Conservation (phyloP, 2,329 filamentous ascomycete genomes). For the Venturia pyrina region DNA sequence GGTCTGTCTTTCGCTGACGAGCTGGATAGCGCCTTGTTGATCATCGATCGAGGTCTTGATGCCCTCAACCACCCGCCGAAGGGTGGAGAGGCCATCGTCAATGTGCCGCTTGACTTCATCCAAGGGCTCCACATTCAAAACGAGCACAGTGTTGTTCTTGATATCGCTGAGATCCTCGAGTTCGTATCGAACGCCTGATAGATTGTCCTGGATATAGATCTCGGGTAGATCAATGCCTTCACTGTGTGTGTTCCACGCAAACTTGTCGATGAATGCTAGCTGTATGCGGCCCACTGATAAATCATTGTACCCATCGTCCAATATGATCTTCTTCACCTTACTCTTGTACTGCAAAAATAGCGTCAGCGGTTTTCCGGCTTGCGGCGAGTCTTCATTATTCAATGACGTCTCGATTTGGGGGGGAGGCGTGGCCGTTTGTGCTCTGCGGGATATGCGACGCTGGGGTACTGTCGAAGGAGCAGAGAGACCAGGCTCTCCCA, state of each 20-base stretch:
- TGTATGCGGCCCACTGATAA: conserved; percentile 82
- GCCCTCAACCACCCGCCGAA: conserved; percentile 75
- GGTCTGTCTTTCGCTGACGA: conserved; percentile 82
- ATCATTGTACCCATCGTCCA: conserved; percentile 73
- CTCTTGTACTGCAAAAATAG: conserved; percentile 94
- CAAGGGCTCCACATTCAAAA: conserved; percentile 81
- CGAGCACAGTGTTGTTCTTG: conserved; percentile 90
- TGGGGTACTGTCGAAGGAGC: conserved; percentile 16
- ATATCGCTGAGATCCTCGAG: conserved; percentile 87
- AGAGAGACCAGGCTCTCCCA: neutral
- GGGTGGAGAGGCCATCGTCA: conserved; percentile 74
- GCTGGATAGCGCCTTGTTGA: conserved; percentile 70
- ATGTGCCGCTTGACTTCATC: conserved; percentile 97
- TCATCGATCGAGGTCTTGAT: conserved; percentile 76
- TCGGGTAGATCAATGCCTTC: conserved; percentile 89
- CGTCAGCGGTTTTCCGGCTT: conserved; percentile 76
- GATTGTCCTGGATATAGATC: conserved; percentile 93
- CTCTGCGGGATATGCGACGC: conserved; percentile 23
- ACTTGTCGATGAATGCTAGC: conserved; percentile 96
- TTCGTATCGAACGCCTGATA: conserved; percentile 94
- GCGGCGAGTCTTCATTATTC: conserved; percentile 51
- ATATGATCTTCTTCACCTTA: conserved; percentile 91
- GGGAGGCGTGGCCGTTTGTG: conserved; percentile 27
- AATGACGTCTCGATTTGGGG: conserved; percentile 33
- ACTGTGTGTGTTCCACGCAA: conserved; percentile 95